Conservation (phyloP, 352 stramenopile genomes). For the Salisapilia sapeloensis region DNA sequence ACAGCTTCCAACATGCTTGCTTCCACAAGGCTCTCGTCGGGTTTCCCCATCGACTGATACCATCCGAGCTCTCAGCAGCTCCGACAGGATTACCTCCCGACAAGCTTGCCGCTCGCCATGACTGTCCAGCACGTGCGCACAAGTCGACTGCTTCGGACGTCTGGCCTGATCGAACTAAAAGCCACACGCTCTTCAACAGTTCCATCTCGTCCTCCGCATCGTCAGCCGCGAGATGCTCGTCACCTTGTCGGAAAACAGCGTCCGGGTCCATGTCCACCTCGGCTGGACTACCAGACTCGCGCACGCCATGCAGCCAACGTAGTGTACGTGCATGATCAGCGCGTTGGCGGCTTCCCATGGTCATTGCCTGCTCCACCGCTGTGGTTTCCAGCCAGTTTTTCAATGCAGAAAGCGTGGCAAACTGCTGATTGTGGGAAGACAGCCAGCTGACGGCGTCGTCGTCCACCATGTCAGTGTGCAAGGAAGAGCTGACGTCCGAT, state of each 20-base stretch:
- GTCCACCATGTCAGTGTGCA: slow-evolving; percentile 66
- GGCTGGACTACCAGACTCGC: slow-evolving; percentile 5
- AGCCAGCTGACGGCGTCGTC: slow-evolving; percentile 48
- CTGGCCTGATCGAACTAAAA: slow-evolving; percentile 45
- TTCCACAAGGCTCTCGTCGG: slow-evolving; percentile 73
- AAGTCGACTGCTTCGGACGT: slow-evolving; percentile 48
- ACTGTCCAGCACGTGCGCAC: slow-evolving; percentile 52
- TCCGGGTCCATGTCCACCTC: slow-evolving; percentile 53
- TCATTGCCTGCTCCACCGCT: slow-evolving; percentile 44
- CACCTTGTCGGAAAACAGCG: slow-evolving; percentile 37
- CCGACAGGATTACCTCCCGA: slow-evolving; percentile 41
- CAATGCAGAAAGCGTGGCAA: slow-evolving; percentile 49
- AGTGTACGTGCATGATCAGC: slow-evolving; percentile 33
- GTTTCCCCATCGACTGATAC: slow-evolving; percentile 63
- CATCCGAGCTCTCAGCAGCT: slow-evolving; percentile 29
- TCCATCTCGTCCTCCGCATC: slow-evolving; percentile 70
- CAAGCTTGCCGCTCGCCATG: slow-evolving; percentile 64
- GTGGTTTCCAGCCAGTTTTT: slow-evolving; percentile 73
- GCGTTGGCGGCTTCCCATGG: slow-evolving; percentile 33
- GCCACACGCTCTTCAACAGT: slow-evolving; percentile 59
- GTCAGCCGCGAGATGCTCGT: slow-evolving; percentile 41
- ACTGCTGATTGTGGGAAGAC: slow-evolving; percentile 40
- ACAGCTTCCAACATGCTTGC: slow-evolving; percentile 70
- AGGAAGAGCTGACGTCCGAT: slow-evolving; percentile 11
- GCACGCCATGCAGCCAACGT: not conserved